Base-by-base conservation (phyloP, 768 basidiomycete species). In the Russula lepida region DNA sequence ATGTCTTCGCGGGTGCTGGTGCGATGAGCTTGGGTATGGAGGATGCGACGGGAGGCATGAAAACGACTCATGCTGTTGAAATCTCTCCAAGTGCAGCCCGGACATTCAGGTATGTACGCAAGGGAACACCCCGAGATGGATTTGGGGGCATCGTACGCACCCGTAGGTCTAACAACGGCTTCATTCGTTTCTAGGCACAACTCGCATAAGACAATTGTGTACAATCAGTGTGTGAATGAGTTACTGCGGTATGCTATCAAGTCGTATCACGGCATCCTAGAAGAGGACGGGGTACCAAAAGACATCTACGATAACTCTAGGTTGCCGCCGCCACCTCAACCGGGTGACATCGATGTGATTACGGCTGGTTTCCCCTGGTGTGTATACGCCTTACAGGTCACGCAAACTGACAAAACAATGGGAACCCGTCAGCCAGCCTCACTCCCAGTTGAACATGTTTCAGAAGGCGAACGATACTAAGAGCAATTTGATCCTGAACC, bases 301-400 rank as follows among this genome's bases (percentile, higher is more conserved):
- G 78, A 78, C 8, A 61, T 77, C 27, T 74, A 80, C 46, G 71
- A 72, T 9, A 71, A 72, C 9, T 67, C 58, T 2, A 68, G 67
- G 1, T 64, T 85, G 13, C 81, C 81, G 2, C 67, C 68, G 3
- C 80, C 79, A 12, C 81, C 82, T 3, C 72, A 72, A 44, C 78
- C 78, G 7, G 80, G 76, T 6, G 77, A 82, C 3, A 79, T 88
- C 56, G 80, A 89, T 54, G 77, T 84, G 30, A 75, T 92, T 15
- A 72, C 81, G 13, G 79, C 84, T 19, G 90, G 91, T 0, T 88
- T 92, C 64, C 90, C 90, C 37, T 92, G 90, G 89, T 85, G 65
- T 41, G 69, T 60, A 21, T 23, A 33, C 15, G 21, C 27, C 28
- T 25, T 21, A 13, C 28, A 4, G 23, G 33, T 41, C 19, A 25